Evolutionary conservation across 2,329 filamentous ascomycete species (phyloP), one percentile per base, ranked within the genome.

Genomic region (Capronia epimyces): DNA sequence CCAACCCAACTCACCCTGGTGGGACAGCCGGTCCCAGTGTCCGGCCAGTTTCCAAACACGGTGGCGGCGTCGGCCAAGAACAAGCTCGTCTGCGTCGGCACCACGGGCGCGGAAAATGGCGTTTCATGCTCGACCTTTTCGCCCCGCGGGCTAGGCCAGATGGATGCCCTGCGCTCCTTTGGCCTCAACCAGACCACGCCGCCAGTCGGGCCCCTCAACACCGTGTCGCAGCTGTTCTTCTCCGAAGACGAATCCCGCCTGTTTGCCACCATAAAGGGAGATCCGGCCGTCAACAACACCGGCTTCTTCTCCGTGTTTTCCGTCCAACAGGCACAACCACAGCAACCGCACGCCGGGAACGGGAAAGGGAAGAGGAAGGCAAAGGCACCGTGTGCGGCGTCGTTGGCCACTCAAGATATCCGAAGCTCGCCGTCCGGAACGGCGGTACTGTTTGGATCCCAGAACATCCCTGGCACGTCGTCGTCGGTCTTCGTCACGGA

Each of bases 141-240:
- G 4, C 5, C 15, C 5, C 42, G 55, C 22, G 68, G 68, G 12
- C 53, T 70, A 12, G 60, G 60, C 3, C 20, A 56, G n/a, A 66
- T 70, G 63, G 66, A 69, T 44, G 46, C 39, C 7, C 56, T 70
- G 9, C 60, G 66, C 5, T 43, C 58, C 2, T 75, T 82, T 51
- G 69, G 75, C 10, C 60, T 84, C 1, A 64, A 67, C 1, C 81
- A 84, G 61, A 74, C 72, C 0, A 82, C 77, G 0, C 81, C 82
- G 0, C 80, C 82, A 0, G 63, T 68, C 0, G 81, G 80, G 0
- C 80, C 81, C 0, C 65, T 68, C 1, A 81, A 82, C 63, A 82
- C 77, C 0, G 71, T 83, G 2, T 82, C 80, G 0, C 79, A 84
- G 6, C 70, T 75, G 0, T 78, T 82, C 62, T 84, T 83, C 66